A percentile compares a stretch with the other conserved stretches of the same genome.
Evolutionary conservation across 257 asterid species (phyloP).

Genomic region (Agastache rugosa): DNA sequence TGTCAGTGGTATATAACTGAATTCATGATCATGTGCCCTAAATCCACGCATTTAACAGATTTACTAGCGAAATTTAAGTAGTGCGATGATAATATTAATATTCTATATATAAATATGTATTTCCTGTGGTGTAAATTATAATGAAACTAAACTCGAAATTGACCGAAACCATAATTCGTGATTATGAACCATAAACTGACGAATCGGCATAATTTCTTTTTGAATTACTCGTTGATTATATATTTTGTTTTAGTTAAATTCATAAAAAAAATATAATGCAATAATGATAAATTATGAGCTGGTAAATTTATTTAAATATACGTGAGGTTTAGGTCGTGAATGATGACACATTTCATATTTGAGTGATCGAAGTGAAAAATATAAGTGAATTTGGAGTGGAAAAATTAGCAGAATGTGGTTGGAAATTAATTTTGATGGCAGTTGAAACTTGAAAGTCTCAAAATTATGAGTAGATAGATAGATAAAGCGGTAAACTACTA

Average conservation of each 20-base stretch:
- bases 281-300: not conserved
- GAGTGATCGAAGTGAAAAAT: not conserved
- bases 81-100: not conserved
- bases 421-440: slow-evolving; percentile 29
- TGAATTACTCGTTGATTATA: too few species aligned
- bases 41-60: not conserved
- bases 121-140: too few species aligned
- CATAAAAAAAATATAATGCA: not conserved
- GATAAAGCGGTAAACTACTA: slow-evolving; percentile 18
- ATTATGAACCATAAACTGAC: not conserved
- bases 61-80: not conserved
- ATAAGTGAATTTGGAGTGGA: slow-evolving; percentile 14
- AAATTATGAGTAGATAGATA: not conserved
- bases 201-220: not conserved
- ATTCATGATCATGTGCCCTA: not conserved
- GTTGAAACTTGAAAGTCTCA: slow-evolving; percentile 10
- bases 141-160: not conserved
- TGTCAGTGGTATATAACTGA: not conserved
- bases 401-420: slow-evolving; percentile 34
- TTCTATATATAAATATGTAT: too few species aligned
- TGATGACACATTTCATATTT: not conserved
- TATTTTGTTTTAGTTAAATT: too few species aligned
- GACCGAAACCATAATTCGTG: not conserved
- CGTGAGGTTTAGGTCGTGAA: not conserved
- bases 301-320: not conserved